These are phyloP conservation scores for Pleurotus sapidus DNA, from an alignment of 768 basidiomycete genomes.

Conservation along the genomic window DNA sequence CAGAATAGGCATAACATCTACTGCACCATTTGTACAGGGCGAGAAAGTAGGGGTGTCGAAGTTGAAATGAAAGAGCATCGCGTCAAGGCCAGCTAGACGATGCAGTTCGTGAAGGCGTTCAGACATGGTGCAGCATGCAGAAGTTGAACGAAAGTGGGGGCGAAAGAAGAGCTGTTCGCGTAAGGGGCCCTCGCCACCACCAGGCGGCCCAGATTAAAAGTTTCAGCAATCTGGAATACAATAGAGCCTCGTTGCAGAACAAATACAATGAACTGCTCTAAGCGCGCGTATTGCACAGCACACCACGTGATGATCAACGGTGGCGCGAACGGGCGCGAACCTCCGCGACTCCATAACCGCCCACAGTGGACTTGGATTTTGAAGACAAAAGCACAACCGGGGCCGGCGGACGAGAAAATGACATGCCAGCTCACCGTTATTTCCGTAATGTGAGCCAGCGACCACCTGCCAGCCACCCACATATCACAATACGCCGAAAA, in stretches of 20 bases:
- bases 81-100: slow-evolving; percentile 42
- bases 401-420: too few species aligned
- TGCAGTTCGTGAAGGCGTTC: slow-evolving; percentile 33
- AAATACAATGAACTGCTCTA: background rate
- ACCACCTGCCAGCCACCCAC: too few species aligned
- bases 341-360: too few species aligned
- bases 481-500: background rate
- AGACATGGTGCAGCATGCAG: slow-evolving; percentile 11
- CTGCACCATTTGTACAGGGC: slow-evolving; percentile 20
- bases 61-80: slow-evolving; percentile 32
- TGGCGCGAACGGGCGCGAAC: too few species aligned
- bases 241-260: slow-evolving; percentile 7
- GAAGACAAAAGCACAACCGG: too few species aligned
- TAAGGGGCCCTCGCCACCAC: slow-evolving; percentile 1
- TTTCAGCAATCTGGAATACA: background rate
- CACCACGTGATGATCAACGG: background rate
- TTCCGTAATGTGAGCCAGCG: too few species aligned
- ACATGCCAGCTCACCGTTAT: too few species aligned
- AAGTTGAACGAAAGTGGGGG: slow-evolving; percentile 10
- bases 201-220: background rate
- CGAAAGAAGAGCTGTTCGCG: slow-evolving; percentile 1
- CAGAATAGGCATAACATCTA: slow-evolving; percentile 12
- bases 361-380: too few species aligned
- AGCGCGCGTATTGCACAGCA: background rate
- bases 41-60: slow-evolving; percentile 17